phyloP scores from a whole-genome alignment of 2,329 filamentous ascomycete genomes.

The Colletotrichum orbiculare region DNA sequence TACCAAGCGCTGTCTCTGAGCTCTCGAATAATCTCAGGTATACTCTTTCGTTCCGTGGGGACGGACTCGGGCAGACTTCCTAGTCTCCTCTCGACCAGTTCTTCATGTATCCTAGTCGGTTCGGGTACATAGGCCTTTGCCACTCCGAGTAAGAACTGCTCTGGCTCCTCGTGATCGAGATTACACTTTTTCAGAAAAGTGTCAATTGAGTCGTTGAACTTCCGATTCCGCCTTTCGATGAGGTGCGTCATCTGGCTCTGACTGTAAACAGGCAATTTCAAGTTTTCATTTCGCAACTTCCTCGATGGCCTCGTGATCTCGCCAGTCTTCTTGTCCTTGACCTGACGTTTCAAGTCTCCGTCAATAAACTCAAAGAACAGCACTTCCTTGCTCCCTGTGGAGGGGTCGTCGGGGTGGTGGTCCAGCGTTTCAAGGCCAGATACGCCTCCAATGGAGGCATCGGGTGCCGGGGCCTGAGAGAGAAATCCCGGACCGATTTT shows the following conservation, averaged over 20 bases:
- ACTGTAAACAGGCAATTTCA: constrained; percentile 93
- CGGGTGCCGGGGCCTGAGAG: constrained; percentile 60
- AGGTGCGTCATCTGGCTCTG: constrained; percentile 91
- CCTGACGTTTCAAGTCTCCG: constrained; percentile 87
- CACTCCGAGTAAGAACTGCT: constrained; percentile 70
- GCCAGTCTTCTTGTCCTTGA: constrained; percentile 77
- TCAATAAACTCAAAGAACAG: constrained; percentile 94
- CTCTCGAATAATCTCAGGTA: constrained; percentile 87
- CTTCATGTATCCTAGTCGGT: constrained; percentile 57
- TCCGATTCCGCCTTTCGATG: constrained; percentile 89
- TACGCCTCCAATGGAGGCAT: constrained; percentile 67
- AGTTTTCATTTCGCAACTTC: constrained; percentile 78
- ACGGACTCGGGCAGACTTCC: constrained; percentile 75
- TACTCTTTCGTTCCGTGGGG: constrained; percentile 80
- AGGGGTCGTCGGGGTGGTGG: constrained; percentile 42
- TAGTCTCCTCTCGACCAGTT: constrained; percentile 45
- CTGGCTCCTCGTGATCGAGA: constrained; percentile 73
- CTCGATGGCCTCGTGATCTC: constrained; percentile 75
- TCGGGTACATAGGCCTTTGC: constrained; percentile 71
- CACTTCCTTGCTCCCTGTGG: constrained; percentile 69
- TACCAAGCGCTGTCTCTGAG: constrained; percentile 90
- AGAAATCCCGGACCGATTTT: constrained; percentile 65
- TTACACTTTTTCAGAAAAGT: constrained; percentile 80
- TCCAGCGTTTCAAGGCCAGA: constrained; percentile 60
- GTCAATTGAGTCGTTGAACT: constrained; percentile 83